Conservation (phyloP, 768 basidiomycete genomes). For the Hebeloma cylindrosporum region DNA sequence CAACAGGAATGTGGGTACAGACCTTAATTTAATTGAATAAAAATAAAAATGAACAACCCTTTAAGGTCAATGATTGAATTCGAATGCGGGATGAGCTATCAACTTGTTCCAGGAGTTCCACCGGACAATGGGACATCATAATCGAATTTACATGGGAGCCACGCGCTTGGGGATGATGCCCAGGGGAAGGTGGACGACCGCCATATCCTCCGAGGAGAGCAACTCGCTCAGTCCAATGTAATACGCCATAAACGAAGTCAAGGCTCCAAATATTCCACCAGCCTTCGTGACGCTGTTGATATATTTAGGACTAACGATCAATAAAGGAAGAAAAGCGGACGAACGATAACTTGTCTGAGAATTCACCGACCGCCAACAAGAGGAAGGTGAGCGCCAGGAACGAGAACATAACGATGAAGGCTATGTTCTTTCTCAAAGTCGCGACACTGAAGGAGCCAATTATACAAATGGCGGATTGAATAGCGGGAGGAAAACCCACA, state of each 20-base stretch:
- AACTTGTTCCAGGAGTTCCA: not conserved
- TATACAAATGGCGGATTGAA: not conserved
- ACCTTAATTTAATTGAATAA: too few relatives aligned
- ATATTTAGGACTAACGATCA: not conserved
- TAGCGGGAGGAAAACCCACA: conserved; percentile 41
- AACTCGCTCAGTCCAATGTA: conserved; percentile 48
- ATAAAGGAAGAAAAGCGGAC: conserved; percentile 12
- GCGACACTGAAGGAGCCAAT: conserved; percentile 29
- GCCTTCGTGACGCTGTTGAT: conserved; percentile 35
- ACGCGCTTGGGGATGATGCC: conserved; percentile 37
- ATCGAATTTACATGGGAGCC: conserved; percentile 9
- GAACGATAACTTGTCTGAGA: conserved; percentile 29
- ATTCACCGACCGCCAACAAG: conserved; percentile 41
- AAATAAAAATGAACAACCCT: too few relatives aligned
- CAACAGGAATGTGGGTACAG: too few relatives aligned
- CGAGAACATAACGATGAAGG: conserved; percentile 39
- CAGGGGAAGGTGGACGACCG: conserved; percentile 41
- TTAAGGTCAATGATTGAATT: too few relatives aligned
- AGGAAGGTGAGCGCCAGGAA: conserved; percentile 42
- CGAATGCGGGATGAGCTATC: too few relatives aligned
- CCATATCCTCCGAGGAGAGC: conserved; percentile 39
- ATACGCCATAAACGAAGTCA: conserved; percentile 49
- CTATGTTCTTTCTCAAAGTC: conserved; percentile 38
- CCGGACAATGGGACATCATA: not conserved
- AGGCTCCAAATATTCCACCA: conserved; percentile 45